These are phyloP conservation scores for Penicillium sp. DNA, from an alignment of 2,329 filamentous ascomycete species.

Conservation along the genomic window DNA sequence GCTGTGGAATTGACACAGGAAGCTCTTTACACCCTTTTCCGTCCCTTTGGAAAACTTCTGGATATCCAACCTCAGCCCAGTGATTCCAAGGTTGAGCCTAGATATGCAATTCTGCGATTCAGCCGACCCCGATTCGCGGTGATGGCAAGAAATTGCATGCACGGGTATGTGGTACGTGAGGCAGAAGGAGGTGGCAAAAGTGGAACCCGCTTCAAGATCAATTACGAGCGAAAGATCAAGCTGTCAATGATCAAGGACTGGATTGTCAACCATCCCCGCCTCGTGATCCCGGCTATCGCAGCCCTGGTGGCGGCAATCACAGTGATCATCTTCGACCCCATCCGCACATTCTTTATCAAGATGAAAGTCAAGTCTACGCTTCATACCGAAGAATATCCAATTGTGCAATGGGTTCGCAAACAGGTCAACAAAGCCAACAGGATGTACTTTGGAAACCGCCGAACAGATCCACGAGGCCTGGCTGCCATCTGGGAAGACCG, in stretches of 20 bases:
- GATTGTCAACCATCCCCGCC: slow-evolving; percentile 81
- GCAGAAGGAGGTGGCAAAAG: slow-evolving; percentile 71
- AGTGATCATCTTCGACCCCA: slow-evolving; percentile 89
- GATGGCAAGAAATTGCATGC: slow-evolving; percentile 89
- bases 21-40: slow-evolving; percentile 81
- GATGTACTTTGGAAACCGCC: slow-evolving; percentile 48
- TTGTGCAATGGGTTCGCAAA: slow-evolving; percentile 80
- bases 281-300: slow-evolving; percentile 81
- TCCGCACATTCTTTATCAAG: slow-evolving; percentile 90
- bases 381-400: slow-evolving; percentile 70
- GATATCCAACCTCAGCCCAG: slow-evolving; percentile 82
- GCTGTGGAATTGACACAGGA: slow-evolving; percentile 84
- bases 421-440: slow-evolving; percentile 56
- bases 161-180: slow-evolving; percentile 75
- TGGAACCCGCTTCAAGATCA: slow-evolving; percentile 77
- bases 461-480: slow-evolving; percentile 69
- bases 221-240: slow-evolving; percentile 79
- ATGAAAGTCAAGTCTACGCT: slow-evolving; percentile 80
- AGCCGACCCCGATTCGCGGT: slow-evolving; percentile 72
- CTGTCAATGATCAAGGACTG: slow-evolving; percentile 82
- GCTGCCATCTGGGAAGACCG: slow-evolving; percentile 86
- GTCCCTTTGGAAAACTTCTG: slow-evolving; percentile 84
- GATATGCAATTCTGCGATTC: slow-evolving; percentile 80
- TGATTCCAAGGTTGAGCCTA: slow-evolving; percentile 82
- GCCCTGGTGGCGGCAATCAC: slow-evolving; percentile 81